Base-by-base conservation (phyloP, 164 flowering plant species). In the Taxillus chinensis region DNA sequence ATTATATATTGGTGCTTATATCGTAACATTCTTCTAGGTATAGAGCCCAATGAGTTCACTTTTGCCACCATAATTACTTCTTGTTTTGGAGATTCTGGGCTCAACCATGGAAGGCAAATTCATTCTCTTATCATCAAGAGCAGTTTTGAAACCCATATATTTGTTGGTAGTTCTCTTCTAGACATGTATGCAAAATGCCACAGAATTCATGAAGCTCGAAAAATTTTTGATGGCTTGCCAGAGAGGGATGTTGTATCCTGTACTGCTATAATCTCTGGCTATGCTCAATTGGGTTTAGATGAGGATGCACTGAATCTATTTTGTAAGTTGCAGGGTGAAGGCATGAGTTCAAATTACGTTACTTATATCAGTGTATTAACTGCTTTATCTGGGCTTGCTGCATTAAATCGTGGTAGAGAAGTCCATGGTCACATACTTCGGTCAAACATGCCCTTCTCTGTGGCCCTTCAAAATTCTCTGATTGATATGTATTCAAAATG, bases 401-500 rank as follows among this genome's bases (percentile, higher is more conserved):
- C 89, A 37, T 46, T 77, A 9, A 79, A 80, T 60, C 80, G 73
- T 45, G 92, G 92, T 37, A 78, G 69, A 71, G 87, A 86, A 75
- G 85, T 86, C 45, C 92, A 86, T 67, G 42, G 51, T 59, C 87
- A 79, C 61, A 74, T 84, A 27, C 67, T 86, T 45, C 71, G 92
- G 6, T 63, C 64, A 54, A 66, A 68, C 59, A 64, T 77, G 3
- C 80, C 81, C 5, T 77, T 68, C 51, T 76, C 75, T 63, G 75
- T 74, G 38, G 85, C 80, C 59, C 83, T 86, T 60, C 81, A 81
- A 68, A 86, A 86, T 64, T 86, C 89, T 59, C 60, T 86, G 54
- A 83, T 86, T 46, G 89, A 86, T 68, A 86, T 86, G 92, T 86
- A 86, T 68, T 76, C 89, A 43, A 86, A 86, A 77, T 86, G 89